Evolutionary conservation across 257 asterid species (phyloP).

Genomic region (Vinca minor): DNA sequence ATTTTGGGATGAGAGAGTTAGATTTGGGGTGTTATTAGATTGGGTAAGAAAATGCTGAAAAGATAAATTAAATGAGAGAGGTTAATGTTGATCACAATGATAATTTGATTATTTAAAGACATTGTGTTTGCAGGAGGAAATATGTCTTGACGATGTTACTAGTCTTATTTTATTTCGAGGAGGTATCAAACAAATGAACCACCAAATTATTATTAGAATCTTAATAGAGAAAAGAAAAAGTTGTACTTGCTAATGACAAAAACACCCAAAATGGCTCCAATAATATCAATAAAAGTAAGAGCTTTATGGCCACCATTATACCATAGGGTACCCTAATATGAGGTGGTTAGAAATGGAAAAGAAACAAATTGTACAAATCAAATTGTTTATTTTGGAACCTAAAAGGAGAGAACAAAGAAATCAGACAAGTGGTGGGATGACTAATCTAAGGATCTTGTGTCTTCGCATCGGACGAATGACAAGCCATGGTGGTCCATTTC

Average conservation of each 20-base stretch:
- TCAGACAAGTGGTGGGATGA: conserved; percentile 14
- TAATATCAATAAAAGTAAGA: not conserved
- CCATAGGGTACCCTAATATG: conserved; percentile 18
- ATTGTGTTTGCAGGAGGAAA: too few species aligned
- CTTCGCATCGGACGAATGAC: conserved; percentile 49
- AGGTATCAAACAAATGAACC: too few species aligned
- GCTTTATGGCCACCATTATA: not conserved
- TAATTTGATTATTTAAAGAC: too few species aligned
- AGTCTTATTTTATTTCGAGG: too few species aligned
- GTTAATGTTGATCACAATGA: too few species aligned
- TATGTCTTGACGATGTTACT: too few species aligned
- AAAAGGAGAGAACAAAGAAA: conserved; percentile 24
- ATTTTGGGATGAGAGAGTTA: too few species aligned
- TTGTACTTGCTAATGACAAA: not conserved
- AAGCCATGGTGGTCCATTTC: conserved; percentile 38
- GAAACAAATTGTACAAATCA: conserved; percentile 24
- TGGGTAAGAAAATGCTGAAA: too few species aligned
- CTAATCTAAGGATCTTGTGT: conserved; percentile 29
- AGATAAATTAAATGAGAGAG: too few species aligned
- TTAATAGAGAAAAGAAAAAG: not conserved
- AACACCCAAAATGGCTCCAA: not conserved
- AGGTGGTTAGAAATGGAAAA: conserved; percentile 29
- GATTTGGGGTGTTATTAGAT: too few species aligned
- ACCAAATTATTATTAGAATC: too few species aligned
- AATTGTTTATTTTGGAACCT: conserved; percentile 22